A percentile compares a stretch with the other conserved stretches of the same genome.
phyloP scores from a whole-genome alignment of 805 yeast species.

The Starmerella khaoyaiensis region DNA sequence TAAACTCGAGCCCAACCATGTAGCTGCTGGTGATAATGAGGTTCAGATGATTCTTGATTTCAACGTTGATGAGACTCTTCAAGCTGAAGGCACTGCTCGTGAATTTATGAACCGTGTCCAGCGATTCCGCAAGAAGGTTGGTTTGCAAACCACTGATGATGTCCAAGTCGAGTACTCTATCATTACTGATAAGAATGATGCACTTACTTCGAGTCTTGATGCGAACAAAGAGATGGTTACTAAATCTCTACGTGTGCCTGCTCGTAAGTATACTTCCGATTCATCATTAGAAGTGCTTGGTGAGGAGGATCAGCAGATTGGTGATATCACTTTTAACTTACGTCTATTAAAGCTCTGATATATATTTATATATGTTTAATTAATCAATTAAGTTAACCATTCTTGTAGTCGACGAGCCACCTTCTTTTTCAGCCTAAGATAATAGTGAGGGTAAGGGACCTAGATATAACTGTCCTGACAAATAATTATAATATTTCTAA shows the following conservation, averaged over 20 bases:
- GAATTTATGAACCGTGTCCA: conserved; percentile 95
- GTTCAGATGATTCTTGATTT: conserved; percentile 83
- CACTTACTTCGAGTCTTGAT: conserved; percentile 44
- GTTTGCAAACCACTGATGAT: conserved; percentile 89
- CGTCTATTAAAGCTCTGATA: conserved; percentile 51
- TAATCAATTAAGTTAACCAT: too few species aligned
- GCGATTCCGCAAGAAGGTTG: conserved; percentile 92
- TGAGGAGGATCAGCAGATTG: conserved; percentile 74
- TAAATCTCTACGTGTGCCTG: conserved; percentile 62
- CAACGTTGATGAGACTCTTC: conserved; percentile 72
- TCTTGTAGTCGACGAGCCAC: not conserved
- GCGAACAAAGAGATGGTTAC: conserved; percentile 55
- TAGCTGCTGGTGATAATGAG: conserved; percentile 76
- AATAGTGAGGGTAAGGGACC: too few species aligned
- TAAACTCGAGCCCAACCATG: conserved; percentile 52
- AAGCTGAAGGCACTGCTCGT: conserved; percentile 91
- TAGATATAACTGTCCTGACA: too few species aligned
- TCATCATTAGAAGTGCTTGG: conserved; percentile 49
- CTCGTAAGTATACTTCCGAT: conserved; percentile 36
- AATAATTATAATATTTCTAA: too few species aligned
- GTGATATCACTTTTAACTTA: conserved; percentile 65
- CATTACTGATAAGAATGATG: conserved; percentile 39
- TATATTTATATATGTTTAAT: not conserved
- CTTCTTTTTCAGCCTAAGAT: too few species aligned
- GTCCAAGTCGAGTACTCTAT: conserved; percentile 72